Conservation (phyloP, 2,329 filamentous ascomycete species). For the Fusarium continuum region DNA sequence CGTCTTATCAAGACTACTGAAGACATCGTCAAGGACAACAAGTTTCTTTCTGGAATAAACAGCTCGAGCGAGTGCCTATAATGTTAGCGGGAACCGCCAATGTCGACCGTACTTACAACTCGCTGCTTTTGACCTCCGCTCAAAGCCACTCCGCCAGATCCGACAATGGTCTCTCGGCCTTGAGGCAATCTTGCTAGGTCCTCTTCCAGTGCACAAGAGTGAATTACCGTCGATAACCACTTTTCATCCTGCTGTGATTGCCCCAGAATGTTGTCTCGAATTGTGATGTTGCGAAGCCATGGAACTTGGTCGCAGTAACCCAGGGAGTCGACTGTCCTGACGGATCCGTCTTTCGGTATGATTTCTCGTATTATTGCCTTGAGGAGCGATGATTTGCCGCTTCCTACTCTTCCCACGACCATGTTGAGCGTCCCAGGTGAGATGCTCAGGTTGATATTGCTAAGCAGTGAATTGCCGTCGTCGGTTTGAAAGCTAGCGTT, state of each 20-base stretch:
- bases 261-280: constrained; percentile 53
- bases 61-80: constrained; percentile 56
- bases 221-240: constrained; percentile 45
- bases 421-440: constrained; percentile 44
- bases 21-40: constrained; percentile 57
- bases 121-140: constrained; percentile 57
- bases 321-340: constrained; percentile 43
- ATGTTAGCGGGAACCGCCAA: not conserved
- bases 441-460: constrained; percentile 39
- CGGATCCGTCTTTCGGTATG: constrained; percentile 34
- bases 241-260: constrained; percentile 39
- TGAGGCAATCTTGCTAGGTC: constrained; percentile 47
- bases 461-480: constrained; percentile 34
- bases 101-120: constrained; percentile 44
- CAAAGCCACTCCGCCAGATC: constrained; percentile 53
- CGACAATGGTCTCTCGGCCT: constrained; percentile 50
- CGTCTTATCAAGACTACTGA: constrained; percentile 56
- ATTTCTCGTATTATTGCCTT: constrained; percentile 52
- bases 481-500: constrained; percentile 28
- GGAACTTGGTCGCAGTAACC: constrained; percentile 56
- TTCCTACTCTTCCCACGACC: constrained; percentile 54
- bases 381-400: constrained; percentile 55
- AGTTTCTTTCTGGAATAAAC: constrained; percentile 53
- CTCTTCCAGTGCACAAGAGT: constrained; percentile 48
- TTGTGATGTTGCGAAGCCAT: constrained; percentile 54